Conservation (phyloP, 208 protist genomes). For the Acanthamoeba pearcei region DNA sequence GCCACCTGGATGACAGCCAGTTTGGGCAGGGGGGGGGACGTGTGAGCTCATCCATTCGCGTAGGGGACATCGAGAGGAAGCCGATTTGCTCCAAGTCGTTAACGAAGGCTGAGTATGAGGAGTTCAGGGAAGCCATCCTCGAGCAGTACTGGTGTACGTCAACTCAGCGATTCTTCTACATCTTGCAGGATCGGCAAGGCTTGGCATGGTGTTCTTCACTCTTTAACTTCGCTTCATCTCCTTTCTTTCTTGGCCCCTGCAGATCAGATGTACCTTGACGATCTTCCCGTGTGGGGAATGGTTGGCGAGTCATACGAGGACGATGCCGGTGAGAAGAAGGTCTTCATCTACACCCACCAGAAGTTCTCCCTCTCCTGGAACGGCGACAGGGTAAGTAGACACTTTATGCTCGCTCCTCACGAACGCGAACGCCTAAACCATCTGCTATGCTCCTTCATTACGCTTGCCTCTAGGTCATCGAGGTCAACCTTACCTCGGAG, state of each 20-base stretch:
- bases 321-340: slow-evolving; percentile 41
- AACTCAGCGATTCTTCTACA: neutral
- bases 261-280: slow-evolving; percentile 87
- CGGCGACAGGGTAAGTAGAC: slow-evolving; percentile 79
- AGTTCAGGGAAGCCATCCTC: slow-evolving; percentile 86
- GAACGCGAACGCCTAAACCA: neutral
- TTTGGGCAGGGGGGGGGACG: neutral
- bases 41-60: neutral
- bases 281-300: slow-evolving; percentile 92
- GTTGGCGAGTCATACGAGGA: slow-evolving; percentile 81
- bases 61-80: slow-evolving; percentile 1
- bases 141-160: slow-evolving; percentile 89
- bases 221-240: slow-evolving; percentile 28
- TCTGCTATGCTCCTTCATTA: no score
- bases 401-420: neutral
- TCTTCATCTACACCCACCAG: slow-evolving; percentile 93
- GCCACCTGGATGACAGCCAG: neutral
- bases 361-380: slow-evolving; percentile 91
- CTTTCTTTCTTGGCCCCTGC: neutral
- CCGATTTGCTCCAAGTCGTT: slow-evolving; percentile 72
- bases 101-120: slow-evolving; percentile 37
- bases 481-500: slow-evolving; percentile 90
- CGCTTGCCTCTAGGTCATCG: slow-evolving; percentile 84
- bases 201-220: neutral
- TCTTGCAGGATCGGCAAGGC: neutral